Conservation (phyloP, 2,329 filamentous ascomycete species). For the Didymosphaeria variabile region DNA sequence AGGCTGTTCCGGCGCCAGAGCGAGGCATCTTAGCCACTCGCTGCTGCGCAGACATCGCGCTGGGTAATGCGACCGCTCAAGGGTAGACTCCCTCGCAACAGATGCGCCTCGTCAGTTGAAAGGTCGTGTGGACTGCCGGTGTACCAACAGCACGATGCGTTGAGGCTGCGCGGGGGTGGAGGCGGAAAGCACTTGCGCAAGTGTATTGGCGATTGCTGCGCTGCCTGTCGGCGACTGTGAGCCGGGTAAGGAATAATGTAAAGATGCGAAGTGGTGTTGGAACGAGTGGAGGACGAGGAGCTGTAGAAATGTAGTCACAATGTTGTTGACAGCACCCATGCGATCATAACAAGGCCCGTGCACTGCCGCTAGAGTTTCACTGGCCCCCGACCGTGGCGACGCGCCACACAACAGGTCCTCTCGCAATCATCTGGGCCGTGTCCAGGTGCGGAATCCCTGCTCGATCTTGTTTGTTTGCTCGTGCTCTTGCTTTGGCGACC, state of each 20-base stretch:
- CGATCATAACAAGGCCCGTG: too few species aligned
- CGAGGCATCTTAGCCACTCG: slow-evolving; percentile 42
- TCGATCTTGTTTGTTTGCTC: slow-evolving; percentile 26
- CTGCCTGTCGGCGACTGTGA: slow-evolving; percentile 27
- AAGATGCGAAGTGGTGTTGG: slow-evolving; percentile 42
- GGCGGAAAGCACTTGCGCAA: slow-evolving; percentile 25
- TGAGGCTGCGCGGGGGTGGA: slow-evolving; percentile 25
- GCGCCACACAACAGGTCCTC: slow-evolving; percentile 33
- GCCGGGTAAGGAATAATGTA: slow-evolving; percentile 47
- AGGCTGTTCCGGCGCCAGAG: slow-evolving; percentile 58
- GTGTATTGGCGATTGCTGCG: slow-evolving; percentile 33
- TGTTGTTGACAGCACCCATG: slow-evolving; percentile 27
- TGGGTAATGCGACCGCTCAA: slow-evolving; percentile 27
- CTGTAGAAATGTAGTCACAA: slow-evolving; percentile 33
- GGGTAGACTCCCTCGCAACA: slow-evolving; percentile 11
- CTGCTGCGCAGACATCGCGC: slow-evolving; percentile 38
- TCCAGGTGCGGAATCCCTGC: slow-evolving; percentile 30
- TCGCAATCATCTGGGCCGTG: slow-evolving; percentile 22
- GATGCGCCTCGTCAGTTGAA: slow-evolving; percentile 23
- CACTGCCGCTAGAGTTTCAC: slow-evolving; percentile 29
- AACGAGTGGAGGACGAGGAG: slow-evolving; percentile 36
- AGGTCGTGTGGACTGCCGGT: slow-evolving; percentile 20
- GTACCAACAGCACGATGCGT: slow-evolving; percentile 31
- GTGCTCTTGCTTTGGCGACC: slow-evolving; percentile 7
- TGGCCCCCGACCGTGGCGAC: slow-evolving; percentile 25